phyloP scores from a whole-genome alignment of 306 rosid genomes.

The Bauhinia variegata region DNA sequence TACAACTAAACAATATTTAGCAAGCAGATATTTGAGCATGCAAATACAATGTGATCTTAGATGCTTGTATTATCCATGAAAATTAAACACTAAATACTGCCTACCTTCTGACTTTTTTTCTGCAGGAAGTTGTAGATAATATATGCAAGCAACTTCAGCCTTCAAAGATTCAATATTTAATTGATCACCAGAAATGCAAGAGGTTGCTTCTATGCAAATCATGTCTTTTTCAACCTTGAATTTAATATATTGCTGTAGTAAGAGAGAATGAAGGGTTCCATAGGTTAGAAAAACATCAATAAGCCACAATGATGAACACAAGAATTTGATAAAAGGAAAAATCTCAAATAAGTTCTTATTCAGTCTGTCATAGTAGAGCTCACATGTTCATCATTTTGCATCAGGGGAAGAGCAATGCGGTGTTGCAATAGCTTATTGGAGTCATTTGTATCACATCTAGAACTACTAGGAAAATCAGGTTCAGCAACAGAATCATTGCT shows the following conservation, averaged over 20 bases:
- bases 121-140: slow-evolving; percentile 69
- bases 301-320: slow-evolving; percentile 31
- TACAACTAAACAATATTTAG: slow-evolving; percentile 18
- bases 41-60: slow-evolving; percentile 26
- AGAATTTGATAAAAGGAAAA: slow-evolving; percentile 16
- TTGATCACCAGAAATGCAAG: slow-evolving; percentile 47
- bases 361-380: slow-evolving; percentile 47
- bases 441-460: slow-evolving; percentile 52
- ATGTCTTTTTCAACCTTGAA: slow-evolving; percentile 66
- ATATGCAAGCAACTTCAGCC: slow-evolving; percentile 80
- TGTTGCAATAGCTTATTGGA: slow-evolving; percentile 52
- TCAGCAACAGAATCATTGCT: slow-evolving; percentile 50
- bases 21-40: background rate
- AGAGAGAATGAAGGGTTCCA: slow-evolving; percentile 30
- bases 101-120: slow-evolving; percentile 88
- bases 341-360: slow-evolving; percentile 26
- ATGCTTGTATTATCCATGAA: slow-evolving; percentile 11
- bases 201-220: slow-evolving; percentile 49
- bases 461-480: slow-evolving; percentile 57
- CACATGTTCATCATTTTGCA: slow-evolving; percentile 55
- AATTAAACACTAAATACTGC: slow-evolving; percentile 15
- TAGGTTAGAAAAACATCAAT: slow-evolving; percentile 42
- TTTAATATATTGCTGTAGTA: slow-evolving; percentile 56
- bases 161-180: slow-evolving; percentile 64
- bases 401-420: slow-evolving; percentile 35